Percentiles rank a stretch among this genome's conserved stretches.
Conservation (phyloP, 768 basidiomycete genomes). For the Lenzites betulinus region DNA sequence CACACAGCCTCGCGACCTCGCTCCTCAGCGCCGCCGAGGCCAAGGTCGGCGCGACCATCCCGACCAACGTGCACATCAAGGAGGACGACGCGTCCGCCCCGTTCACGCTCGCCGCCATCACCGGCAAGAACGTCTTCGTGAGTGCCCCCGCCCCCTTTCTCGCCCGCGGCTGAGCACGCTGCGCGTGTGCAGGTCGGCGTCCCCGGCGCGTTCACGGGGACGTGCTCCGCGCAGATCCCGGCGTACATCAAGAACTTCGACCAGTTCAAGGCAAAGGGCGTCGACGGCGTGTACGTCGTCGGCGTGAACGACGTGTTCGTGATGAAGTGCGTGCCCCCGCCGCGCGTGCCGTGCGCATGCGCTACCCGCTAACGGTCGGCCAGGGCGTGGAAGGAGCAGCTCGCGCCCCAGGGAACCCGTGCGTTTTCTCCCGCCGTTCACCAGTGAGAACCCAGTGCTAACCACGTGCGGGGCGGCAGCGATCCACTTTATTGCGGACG, state of each 20-base stretch:
- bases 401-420: conserved; percentile 42
- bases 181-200: no score
- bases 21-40: conserved; percentile 51
- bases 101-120: conserved; percentile 44
- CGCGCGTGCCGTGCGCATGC: not conserved
- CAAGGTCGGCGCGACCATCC: conserved; percentile 49
- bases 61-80: conserved; percentile 52
- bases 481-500: conserved; percentile 50
- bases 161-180: no score
- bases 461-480: no score
- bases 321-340: conserved; percentile 39
- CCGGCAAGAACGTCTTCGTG: conserved; percentile 67
- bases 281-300: conserved; percentile 70
- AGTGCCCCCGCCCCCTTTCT: no score
- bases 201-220: conserved; percentile 75
- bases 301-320: conserved; percentile 82
- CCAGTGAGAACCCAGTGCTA: no score
- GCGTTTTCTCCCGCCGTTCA: no score
- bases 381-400: conserved; percentile 68
- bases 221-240: conserved; percentile 63
- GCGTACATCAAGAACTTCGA: conserved; percentile 66
- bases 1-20: conserved; percentile 55
- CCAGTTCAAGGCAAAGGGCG: conserved; percentile 74
- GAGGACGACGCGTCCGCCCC: conserved; percentile 52
- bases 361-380: not conserved